These are phyloP conservation scores for Tetrapisispora pingtungensis DNA, from an alignment of 805 yeast genomes.

Conservation along the genomic window DNA sequence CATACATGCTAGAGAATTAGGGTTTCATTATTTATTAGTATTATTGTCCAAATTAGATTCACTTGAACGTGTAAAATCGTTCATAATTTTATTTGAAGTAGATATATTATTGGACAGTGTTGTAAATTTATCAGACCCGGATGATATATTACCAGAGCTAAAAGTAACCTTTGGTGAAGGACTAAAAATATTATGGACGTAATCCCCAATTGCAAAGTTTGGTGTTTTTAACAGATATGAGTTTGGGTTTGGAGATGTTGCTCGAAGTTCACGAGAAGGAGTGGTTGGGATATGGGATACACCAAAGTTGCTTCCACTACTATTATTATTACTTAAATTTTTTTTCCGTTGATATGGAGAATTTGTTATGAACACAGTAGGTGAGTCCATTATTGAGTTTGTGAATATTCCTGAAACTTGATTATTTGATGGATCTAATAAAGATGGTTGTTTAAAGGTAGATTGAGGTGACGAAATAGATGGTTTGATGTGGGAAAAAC, in stretches of 20 bases:
- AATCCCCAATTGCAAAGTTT: constrained; percentile 30
- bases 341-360: constrained; percentile 14
- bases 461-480: constrained; percentile 25
- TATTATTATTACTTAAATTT: not conserved
- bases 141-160: not conserved
- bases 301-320: not conserved
- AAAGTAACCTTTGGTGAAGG: constrained; percentile 26
- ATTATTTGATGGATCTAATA: constrained; percentile 3
- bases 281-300: constrained; percentile 18
- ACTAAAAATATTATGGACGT: constrained; percentile 29
- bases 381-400: constrained; percentile 22
- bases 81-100: not conserved
- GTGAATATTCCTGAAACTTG: constrained; percentile 5
- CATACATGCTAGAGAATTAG: no score
- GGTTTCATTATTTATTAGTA: no score
- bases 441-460: constrained; percentile 21
- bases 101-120: not conserved
- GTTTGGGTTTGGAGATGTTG: constrained; percentile 3
- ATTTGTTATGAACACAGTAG: constrained; percentile 13
- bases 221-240: constrained; percentile 21
- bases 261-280: constrained; percentile 21
- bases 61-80: not conserved
- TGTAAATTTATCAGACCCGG: not conserved
- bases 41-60: not conserved
- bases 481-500: constrained; percentile 24